Percentiles rank a stretch among this genome's conserved stretches.
phyloP scores from a whole-genome alignment of 2,329 filamentous ascomycete genomes.

The Monascus ruber region DNA sequence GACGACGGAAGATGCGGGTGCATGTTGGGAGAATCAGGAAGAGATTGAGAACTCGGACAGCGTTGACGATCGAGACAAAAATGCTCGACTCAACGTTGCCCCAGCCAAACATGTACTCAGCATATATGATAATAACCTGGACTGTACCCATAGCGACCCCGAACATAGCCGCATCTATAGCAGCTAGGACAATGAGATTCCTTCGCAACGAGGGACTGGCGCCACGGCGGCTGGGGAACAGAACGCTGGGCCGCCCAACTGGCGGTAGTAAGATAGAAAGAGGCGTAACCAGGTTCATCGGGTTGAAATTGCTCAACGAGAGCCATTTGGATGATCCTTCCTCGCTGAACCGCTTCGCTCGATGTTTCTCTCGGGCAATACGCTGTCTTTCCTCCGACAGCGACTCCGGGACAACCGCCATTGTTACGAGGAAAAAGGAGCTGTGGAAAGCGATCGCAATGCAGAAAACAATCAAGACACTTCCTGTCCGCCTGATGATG shows the following conservation, averaged over 20 bases:
- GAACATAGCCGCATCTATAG: slow-evolving; percentile 71
- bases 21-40: slow-evolving; percentile 63
- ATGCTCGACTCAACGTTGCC: slow-evolving; percentile 65
- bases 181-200: slow-evolving; percentile 72
- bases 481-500: slow-evolving; percentile 64
- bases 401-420: slow-evolving; percentile 71
- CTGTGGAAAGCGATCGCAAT: slow-evolving; percentile 60
- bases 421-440: slow-evolving; percentile 61
- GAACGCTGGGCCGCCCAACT: slow-evolving; percentile 14
- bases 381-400: slow-evolving; percentile 61
- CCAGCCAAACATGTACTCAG: slow-evolving; percentile 71
- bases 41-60: slow-evolving; percentile 62
- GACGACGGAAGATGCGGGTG: slow-evolving; percentile 59
- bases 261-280: slow-evolving; percentile 67
- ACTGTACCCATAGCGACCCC: slow-evolving; percentile 70
- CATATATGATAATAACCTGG: slow-evolving; percentile 75
- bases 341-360: slow-evolving; percentile 25
- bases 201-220: slow-evolving; percentile 52
- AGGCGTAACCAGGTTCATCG: slow-evolving; percentile 60
- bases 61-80: slow-evolving; percentile 71
- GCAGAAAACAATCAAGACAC: slow-evolving; percentile 74
- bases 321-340: slow-evolving; percentile 20
- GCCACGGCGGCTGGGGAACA: slow-evolving; percentile 41
- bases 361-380: slow-evolving; percentile 58
- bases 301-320: slow-evolving; percentile 26